These are phyloP conservation scores for Neurospora sp. DNA, from an alignment of 495 filamentous ascomycete species.

Conservation along the genomic window DNA sequence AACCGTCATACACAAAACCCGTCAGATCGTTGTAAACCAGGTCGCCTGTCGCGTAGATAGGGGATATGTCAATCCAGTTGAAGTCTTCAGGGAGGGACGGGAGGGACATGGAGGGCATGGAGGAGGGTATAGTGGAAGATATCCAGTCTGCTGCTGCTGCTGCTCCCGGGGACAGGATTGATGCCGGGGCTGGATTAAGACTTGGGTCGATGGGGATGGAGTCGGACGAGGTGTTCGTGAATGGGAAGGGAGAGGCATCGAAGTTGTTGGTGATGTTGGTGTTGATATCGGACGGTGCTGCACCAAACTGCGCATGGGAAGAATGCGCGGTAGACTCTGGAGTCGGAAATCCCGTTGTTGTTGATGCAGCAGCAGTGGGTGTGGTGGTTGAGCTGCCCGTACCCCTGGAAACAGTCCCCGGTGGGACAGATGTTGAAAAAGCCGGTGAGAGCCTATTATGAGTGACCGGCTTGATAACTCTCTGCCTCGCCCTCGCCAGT, in stretches of 20 bases:
- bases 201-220: background rate
- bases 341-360: background rate
- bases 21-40: conserved; percentile 42
- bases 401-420: too few relatives aligned
- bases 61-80: conserved; percentile 37
- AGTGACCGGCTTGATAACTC: background rate
- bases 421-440: background rate
- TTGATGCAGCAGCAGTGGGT: background rate
- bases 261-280: background rate
- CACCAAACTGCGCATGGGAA: background rate
- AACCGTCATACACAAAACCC: conserved; percentile 17
- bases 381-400: background rate
- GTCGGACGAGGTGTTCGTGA: background rate
- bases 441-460: background rate
- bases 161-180: background rate
- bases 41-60: conserved; percentile 46
- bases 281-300: background rate
- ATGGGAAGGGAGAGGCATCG: background rate
- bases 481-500: background rate
- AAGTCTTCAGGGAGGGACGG: conserved; percentile 31
- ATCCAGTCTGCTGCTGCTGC: too few relatives aligned
- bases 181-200: background rate
- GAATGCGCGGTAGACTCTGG: background rate
- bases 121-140: background rate
- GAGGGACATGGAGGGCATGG: conserved; percentile 11